Conservation (phyloP, 2,329 filamentous ascomycete species). For the Nannizzia gypsea region DNA sequence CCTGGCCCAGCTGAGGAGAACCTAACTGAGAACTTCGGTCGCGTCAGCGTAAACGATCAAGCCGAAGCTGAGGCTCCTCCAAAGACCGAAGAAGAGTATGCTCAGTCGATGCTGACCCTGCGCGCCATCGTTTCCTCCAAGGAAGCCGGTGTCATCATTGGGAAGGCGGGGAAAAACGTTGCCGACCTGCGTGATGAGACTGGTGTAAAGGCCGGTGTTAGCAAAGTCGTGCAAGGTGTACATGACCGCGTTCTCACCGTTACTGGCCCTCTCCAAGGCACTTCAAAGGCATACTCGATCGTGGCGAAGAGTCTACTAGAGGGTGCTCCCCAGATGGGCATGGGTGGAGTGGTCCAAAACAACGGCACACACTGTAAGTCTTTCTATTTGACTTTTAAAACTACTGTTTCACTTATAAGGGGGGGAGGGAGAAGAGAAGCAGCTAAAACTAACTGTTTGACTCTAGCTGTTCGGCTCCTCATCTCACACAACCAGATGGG, state of each 20-base stretch:
- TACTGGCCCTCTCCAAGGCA: slow-evolving; percentile 75
- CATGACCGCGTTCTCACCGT: slow-evolving; percentile 96
- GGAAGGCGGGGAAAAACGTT: slow-evolving; percentile 96
- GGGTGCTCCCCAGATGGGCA: slow-evolving; percentile 86
- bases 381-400: neutral
- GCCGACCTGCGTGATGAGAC: slow-evolving; percentile 95
- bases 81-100: slow-evolving; percentile 95
- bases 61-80: slow-evolving; percentile 64
- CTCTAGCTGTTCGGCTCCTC: slow-evolving; percentile 80
- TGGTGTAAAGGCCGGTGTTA: slow-evolving; percentile 93
- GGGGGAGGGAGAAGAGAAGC: neutral
- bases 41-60: slow-evolving; percentile 53
- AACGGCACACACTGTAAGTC: slow-evolving; percentile 89
- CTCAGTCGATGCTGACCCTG: slow-evolving; percentile 79
- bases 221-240: slow-evolving; percentile 95
- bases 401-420: too few species aligned
- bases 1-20: slow-evolving; percentile 49
- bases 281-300: slow-evolving; percentile 83
- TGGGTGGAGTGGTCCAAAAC: slow-evolving; percentile 78
- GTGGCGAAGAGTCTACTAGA: slow-evolving; percentile 86
- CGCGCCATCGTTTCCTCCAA: slow-evolving; percentile 98
- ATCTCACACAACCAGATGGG: slow-evolving; percentile 99
- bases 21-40: slow-evolving; percentile 50
- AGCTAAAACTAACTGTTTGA: slow-evolving; percentile 14
- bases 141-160: slow-evolving; percentile 97